Conservation (phyloP, 208 protist species). For the Wallacemonas rigidus region DNA sequence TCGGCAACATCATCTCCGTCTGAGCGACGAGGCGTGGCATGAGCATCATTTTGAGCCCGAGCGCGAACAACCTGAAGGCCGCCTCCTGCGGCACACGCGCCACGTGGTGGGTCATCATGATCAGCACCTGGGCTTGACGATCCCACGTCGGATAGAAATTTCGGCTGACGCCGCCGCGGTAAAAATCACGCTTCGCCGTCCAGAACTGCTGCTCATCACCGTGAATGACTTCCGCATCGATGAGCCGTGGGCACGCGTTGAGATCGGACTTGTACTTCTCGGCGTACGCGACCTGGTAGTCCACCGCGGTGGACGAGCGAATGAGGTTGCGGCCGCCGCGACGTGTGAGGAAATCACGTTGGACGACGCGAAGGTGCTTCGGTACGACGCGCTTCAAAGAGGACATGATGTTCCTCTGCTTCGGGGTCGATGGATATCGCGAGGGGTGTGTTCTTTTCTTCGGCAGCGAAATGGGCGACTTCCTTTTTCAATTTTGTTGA, state of each 20-base stretch:
- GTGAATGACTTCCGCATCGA: conserved; percentile 81
- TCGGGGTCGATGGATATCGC: neutral
- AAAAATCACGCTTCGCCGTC: conserved; percentile 67
- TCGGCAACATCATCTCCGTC: conserved; percentile 63
- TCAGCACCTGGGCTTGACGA: conserved; percentile 72
- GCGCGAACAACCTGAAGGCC: conserved; percentile 80
- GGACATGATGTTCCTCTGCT: neutral
- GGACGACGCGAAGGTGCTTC: conserved; percentile 62
- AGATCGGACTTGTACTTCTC: conserved; percentile 32
- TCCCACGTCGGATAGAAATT: conserved; percentile 78
- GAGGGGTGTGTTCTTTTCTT: neutral
- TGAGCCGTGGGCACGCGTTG: conserved; percentile 59
- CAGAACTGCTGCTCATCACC: conserved; percentile 85
- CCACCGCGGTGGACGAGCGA: conserved; percentile 50
- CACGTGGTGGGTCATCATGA: conserved; percentile 73
- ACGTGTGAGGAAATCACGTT: conserved; percentile 68
- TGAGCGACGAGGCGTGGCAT: conserved; percentile 56
- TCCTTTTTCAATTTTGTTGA: neutral
- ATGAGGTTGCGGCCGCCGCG: conserved; percentile 59
- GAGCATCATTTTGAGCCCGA: conserved; percentile 76
- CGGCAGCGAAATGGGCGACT: conserved; percentile 4
- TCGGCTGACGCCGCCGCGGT: conserved; percentile 35
- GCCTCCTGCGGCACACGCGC: conserved; percentile 80
- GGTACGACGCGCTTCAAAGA: conserved; percentile 36
- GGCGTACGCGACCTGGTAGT: conserved; percentile 64